Percentiles rank a stretch among this genome's conserved stretches.
phyloP scores from a whole-genome alignment of 768 basidiomycete genomes.

The Hortiboletus flavorubellus region DNA sequence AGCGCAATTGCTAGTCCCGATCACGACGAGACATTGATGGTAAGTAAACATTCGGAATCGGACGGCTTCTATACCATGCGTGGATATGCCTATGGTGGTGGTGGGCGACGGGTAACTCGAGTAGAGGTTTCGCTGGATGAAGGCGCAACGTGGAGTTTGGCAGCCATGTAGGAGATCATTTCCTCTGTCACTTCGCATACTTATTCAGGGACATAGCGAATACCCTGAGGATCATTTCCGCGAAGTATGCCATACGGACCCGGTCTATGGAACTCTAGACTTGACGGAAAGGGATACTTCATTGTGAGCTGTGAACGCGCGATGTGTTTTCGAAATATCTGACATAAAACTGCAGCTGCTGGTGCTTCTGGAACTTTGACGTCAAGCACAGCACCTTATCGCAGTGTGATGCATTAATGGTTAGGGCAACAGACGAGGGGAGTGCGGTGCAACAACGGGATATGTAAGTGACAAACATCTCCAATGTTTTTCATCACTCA shows the following conservation, averaged over 20 bases:
- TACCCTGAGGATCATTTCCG: constrained; percentile 55
- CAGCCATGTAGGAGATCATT: constrained; percentile 30
- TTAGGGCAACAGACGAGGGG: constrained; percentile 55
- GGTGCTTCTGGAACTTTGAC: constrained; percentile 56
- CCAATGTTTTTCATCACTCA: constrained; percentile 2
- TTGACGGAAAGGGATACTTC: constrained; percentile 46
- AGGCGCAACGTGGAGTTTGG: constrained; percentile 47
- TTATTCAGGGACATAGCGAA: constrained; percentile 18
- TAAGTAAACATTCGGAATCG: constrained; percentile 7
- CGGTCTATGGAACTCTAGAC: constrained; percentile 49
- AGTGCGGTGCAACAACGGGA: constrained; percentile 48
- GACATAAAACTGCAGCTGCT: constrained; percentile 35
- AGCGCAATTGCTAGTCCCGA: constrained; percentile 53
- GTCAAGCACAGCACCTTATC: constrained; percentile 35
- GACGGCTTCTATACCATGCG: constrained; percentile 36
- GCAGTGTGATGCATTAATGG: constrained; percentile 38
- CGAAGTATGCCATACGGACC: constrained; percentile 31
- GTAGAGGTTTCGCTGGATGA: constrained; percentile 58
- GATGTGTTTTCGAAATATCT: not conserved
- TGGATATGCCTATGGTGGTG: constrained; percentile 64
- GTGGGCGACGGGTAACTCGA: constrained; percentile 53
- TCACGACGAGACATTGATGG: constrained; percentile 45
- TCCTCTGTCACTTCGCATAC: not conserved
- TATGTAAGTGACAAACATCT: constrained; percentile 36
- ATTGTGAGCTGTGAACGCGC: constrained; percentile 33